A percentile compares a stretch with the other conserved stretches of the same genome.
These are phyloP conservation scores for Phaseolus coccineus DNA, from an alignment of 331 rosid species.

Conservation along the genomic window DNA sequence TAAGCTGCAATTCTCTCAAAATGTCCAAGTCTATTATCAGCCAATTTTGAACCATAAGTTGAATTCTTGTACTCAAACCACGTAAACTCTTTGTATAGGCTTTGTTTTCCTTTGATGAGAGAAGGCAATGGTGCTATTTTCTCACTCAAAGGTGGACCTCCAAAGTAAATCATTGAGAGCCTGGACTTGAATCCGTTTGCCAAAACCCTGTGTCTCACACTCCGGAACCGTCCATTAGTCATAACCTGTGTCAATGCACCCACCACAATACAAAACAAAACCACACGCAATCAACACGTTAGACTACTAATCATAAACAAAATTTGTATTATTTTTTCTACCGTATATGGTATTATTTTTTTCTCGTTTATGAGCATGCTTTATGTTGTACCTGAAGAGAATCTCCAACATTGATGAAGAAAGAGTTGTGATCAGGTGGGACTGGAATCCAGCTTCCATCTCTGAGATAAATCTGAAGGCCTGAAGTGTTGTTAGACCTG, in stretches of 20 bases:
- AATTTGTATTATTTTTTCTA: constrained; percentile 35
- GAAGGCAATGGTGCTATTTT: constrained; percentile 89
- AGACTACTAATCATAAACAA: constrained; percentile 9
- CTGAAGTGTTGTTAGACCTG: constrained; percentile 89
- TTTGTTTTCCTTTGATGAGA: constrained; percentile 71
- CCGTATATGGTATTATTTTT: not conserved
- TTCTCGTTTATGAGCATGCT: not conserved
- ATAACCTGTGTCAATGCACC: constrained; percentile 66
- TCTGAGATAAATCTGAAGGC: constrained; percentile 76
- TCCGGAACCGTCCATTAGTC: constrained; percentile 87
- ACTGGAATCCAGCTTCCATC: constrained; percentile 91
- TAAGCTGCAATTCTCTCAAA: constrained; percentile 83
- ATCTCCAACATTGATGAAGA: constrained; percentile 95
- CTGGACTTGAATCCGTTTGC: constrained; percentile 74
- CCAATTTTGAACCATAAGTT: constrained; percentile 61
- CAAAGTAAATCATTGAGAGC: constrained; percentile 90
- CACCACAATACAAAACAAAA: not conserved
- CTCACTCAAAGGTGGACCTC: constrained; percentile 90
- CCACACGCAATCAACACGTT: constrained; percentile 18
- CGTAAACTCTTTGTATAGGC: constrained; percentile 92
- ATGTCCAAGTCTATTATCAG: constrained; percentile 84
- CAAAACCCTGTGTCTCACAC: constrained; percentile 90
- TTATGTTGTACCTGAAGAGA: constrained; percentile 76
- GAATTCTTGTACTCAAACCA: constrained; percentile 93
- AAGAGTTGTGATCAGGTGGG: constrained; percentile 88